Base-by-base conservation (phyloP, 2,329 filamentous ascomycete genomes). In the Cladorrhinum sp. region DNA sequence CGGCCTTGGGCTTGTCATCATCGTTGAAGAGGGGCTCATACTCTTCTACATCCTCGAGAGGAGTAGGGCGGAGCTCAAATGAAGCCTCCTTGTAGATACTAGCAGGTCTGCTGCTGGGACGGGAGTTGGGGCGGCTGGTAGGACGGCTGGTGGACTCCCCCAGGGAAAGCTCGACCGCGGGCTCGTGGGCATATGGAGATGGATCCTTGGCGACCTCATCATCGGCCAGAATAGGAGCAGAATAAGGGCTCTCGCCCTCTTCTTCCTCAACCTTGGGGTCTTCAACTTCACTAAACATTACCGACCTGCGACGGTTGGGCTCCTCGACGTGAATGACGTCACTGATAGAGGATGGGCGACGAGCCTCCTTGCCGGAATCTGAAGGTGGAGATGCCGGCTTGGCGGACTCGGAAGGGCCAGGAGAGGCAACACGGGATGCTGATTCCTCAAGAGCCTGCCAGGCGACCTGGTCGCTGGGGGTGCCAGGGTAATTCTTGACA, bases 21-120 rank as follows among this genome's bases (percentile, higher is more conserved):
- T 95, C 92, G 0, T 91, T 88, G 75, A 99, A 99, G 2, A 99
- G 79, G 1, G 95, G 95, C 73, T 98, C 94, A 70, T 98, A 98
- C 73, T 98, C 93, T 69, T 93, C 89, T 4, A 96, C 90, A 70
- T 96, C 89, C 68, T 96, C 92, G 8, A 96, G 78, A 4, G 90
- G 91, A 2, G 89, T 92, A 49, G 85, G 76, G 70, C 77, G 76
- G 74, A 88, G 72, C 74, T 88, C 79, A 58, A 77, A 76, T 16
- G 82, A 78, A 6, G 81, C 76, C 51, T 77, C 79, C 65, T 82
- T 85, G 71, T 88, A 86, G 46, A 87, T 77, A 72, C 85, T 89
- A 30, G 79, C 75, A n/a, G 86, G 82, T 64, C 85, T 78, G 71
- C 88, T 92, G 61, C 82, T 82, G 16, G 86, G 82, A 64, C 85